Base-by-base conservation (phyloP, 306 rosid species). In the Lathyrus oleraceus region DNA sequence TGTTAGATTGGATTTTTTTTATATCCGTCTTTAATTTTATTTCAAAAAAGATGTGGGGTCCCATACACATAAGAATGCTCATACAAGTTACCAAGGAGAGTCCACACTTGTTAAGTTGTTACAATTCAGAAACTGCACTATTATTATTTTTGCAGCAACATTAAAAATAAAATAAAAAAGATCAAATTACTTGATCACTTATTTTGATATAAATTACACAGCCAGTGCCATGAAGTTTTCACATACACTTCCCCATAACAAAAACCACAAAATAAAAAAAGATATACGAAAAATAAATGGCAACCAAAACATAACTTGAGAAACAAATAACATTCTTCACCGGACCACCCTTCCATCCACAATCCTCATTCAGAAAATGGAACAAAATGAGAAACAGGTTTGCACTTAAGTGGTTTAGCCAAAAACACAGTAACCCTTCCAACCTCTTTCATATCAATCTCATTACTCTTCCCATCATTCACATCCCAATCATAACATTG, bases 401-500 rank as follows among this genome's bases (percentile, higher is more conserved):
- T 73, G 27, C 75, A 79, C 48, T 21, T 61, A 0, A 79, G 28
- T 1, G 83, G 83, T n/a, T 79, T 73, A 1, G 79, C 79, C 67
- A 73, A 15, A 53, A 73, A 73, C 57, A 76, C 64, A 40, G 76
- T 76, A 4, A 76, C 65, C 53, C 81, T 53, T 47, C 68, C 76
- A 27, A 61, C 48, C 16, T 77, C 76, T 0, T 71, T 3, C 71
- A 76, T 76, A 27, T 76, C 71, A 69, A 76, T 23, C 1, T 54
- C 68, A 52, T 49, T 30, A 53, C 42, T 65, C 17, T 69, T 59
- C 0, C 79, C 79, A 12, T 72, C 83, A 11, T 70, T 58, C 0
- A 38, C 78, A 25, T 69, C 62, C 89, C 87, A 87, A 36, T 80
- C 87, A 56, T 69, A 87, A 58, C 84, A 61, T 12, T 84, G 89